Percentiles rank a stretch among this genome's conserved stretches.
Conservation (phyloP, 176 grass and related monocot genomes). For the sorghum (Sorghum bicolor) region DNA sequence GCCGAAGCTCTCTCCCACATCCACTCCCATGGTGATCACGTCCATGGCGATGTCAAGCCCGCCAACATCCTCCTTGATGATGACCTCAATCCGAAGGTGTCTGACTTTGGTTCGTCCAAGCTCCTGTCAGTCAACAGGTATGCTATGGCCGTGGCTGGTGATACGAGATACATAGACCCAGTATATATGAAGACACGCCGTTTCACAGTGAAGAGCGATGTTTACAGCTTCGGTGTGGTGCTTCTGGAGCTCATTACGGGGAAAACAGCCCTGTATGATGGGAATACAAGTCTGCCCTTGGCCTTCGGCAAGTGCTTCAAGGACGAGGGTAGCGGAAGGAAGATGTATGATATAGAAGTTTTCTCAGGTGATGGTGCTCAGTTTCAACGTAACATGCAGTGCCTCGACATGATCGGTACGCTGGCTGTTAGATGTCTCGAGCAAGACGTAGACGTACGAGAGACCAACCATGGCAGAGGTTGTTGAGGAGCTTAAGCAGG, state of each 20-base stretch:
- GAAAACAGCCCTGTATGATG: background rate
- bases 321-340: too few species aligned
- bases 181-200: too few species aligned
- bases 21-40: background rate
- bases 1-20: background rate
- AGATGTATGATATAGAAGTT: too few species aligned
- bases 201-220: too few species aligned
- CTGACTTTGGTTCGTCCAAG: background rate
- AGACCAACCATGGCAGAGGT: background rate
- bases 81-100: background rate
- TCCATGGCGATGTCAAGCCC: background rate
- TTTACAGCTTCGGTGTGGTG: too few species aligned
- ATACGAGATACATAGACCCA: too few species aligned
- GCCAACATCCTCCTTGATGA: background rate
- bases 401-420: background rate
- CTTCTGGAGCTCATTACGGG: too few species aligned
- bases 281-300: background rate
- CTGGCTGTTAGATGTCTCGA: background rate
- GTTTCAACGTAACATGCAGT: background rate
- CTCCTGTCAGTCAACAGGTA: background rate
- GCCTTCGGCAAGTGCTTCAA: background rate
- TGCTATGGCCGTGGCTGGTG: background rate
- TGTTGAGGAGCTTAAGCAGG: background rate
- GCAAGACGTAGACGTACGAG: background rate
- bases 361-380: background rate